Evolutionary conservation across 257 asterid species (phyloP), one percentile per base, ranked within the genome.

Genomic region (Solanum chmielewskii): DNA sequence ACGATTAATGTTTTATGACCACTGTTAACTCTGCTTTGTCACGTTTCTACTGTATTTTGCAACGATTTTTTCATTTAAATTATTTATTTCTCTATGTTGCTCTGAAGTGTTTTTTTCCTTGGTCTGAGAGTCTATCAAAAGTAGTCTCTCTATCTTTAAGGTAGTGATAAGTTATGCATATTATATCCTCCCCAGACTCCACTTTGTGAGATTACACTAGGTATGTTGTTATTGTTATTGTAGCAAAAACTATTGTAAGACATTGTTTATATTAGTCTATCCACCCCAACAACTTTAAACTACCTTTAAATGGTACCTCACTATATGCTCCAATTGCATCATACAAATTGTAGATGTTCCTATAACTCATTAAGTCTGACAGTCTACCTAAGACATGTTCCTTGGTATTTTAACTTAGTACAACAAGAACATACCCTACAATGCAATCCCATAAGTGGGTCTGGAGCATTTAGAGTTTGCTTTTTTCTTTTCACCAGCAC

Each of bases 251-350:
- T 70, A 84, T 75, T 42, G 13, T 21, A 69, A 33, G 49, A 21
- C 69, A 11, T 49, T 52, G 7, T 73, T 83, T 86, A 83, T 42
- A 77, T 90, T 92, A 91, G 78, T 12, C 68, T 59, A 59, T 21
- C 68, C 25, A 1, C 84, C 88, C 90, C 92, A 93, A 87, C 91
- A 76, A 88, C 92, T 84, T 88, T 21, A 45, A 83, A 29, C 64
- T 86, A 59, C 27, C 47, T 27, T 25, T 83, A 64, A 68, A 84
- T 62, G 47, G 66, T 41, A 37, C 60, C 39, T 84, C 56, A 75
- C 16, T 77, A 64, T 66, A 69, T n/a, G 39, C 78, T 84, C 37
- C 45, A 60, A 56, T 13, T 45, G 37, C 64, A 31, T 31, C 87
- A 64, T 35, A 12, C 25, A 49, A 33, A 49, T 83, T 41, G 37